Base-by-base conservation (phyloP, 768 basidiomycete genomes). In the Phanerochaete carnosa region DNA sequence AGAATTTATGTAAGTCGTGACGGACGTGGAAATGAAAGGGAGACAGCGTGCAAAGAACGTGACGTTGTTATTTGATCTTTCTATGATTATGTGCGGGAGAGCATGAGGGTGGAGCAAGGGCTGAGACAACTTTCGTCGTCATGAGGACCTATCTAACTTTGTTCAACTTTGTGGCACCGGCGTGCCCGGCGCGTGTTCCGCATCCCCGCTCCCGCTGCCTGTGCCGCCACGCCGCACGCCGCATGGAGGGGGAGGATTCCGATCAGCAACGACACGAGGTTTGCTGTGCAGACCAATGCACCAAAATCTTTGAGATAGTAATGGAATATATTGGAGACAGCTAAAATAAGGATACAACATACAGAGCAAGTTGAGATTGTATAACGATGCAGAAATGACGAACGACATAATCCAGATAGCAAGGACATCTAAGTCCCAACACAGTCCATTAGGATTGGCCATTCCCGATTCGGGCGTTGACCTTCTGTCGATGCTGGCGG, bases 401-500 rank as follows among this genome's bases (percentile, higher is more conserved):
- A 25, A 62, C 25, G 55, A 65, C 49, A 59, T 43, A 35, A 59
- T 59, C 54, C 56, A 57, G 39, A 58, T 58, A 62, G 61, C 55
- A 54, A 58, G 52, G 56, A 49, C 26, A 57, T n/a, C 50, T 23
- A 58, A 19, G 29, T 30, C 52, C 61, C 26, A 60, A 30, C 35
- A 37, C 37, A 57, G 58, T 66, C 60, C 61, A 47, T 37, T 64
- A 64, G 33, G 58, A 33, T 28, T 55, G 35, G 15, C n/a, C 46
- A 13, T 61, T 64, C 19, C 61, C 58, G 43, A 77, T 28, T 46
- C 91, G 87, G 25, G 83, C 81, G 66, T 83, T 85, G 32, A 94
- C 92, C 55, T 86, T 83, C 63, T 83, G 80, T 39, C 92, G 85
- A 73, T 94, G 92, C 69, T 84, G 82, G 53, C 90, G 83, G 67